A percentile compares a stretch with the other conserved stretches of the same genome.
Conservation (phyloP, 805 yeast species). For the Maudiozyma barnettii region DNA sequence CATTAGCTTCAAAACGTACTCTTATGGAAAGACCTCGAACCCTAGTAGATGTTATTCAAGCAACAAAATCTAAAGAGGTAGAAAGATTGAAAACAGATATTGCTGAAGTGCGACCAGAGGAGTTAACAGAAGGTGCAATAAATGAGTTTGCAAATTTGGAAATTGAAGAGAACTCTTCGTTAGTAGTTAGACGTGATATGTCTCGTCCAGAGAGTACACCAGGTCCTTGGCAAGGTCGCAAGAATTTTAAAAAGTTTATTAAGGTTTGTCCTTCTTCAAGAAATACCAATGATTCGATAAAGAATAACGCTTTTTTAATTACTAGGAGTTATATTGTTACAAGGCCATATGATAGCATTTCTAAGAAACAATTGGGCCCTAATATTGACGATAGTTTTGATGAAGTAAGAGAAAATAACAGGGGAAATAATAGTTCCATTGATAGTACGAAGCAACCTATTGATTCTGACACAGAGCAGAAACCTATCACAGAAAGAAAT, state of each 20-base stretch:
- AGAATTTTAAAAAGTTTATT: slow-evolving; percentile 34
- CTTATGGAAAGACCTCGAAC: background rate
- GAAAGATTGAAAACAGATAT: slow-evolving; percentile 21
- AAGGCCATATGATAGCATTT: slow-evolving; percentile 13
- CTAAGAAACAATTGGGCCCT: slow-evolving; percentile 2
- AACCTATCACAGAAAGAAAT: background rate
- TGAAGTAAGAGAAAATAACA: background rate
- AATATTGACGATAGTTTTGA: background rate
- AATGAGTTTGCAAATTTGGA: slow-evolving; percentile 28
- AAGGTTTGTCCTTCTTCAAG: slow-evolving; percentile 21
- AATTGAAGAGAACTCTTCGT: slow-evolving; percentile 27
- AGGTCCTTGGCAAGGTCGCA: slow-evolving; percentile 25
- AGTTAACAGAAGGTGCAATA: slow-evolving; percentile 26
- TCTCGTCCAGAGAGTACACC: no score
- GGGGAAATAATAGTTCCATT: no score
- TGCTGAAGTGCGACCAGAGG: slow-evolving; percentile 18
- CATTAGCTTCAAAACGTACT: no score
- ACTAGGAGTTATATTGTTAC: slow-evolving; percentile 30
- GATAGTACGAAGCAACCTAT: background rate
- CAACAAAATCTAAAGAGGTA: slow-evolving; percentile 25
- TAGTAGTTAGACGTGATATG: slow-evolving; percentile 8
- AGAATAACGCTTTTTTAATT: slow-evolving; percentile 19
- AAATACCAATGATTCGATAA: slow-evolving; percentile 5
- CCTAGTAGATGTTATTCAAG: slow-evolving; percentile 27
- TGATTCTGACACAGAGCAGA: background rate